These are phyloP conservation scores for Saccharomycopsis sp. DNA, from an alignment of 805 yeast species.

Conservation along the genomic window DNA sequence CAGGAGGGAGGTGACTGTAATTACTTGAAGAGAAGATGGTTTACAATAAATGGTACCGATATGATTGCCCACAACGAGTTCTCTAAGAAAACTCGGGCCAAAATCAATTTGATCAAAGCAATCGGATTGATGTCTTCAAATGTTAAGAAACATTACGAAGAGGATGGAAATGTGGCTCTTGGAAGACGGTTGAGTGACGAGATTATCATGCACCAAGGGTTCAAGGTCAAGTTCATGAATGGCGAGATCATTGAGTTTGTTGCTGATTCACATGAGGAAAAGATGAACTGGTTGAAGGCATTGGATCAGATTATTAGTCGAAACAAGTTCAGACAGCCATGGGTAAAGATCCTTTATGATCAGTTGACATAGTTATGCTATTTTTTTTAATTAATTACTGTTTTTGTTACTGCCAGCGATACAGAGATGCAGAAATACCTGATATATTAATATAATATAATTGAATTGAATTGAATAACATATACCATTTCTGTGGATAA, in stretches of 20 bases:
- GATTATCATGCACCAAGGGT: constrained; percentile 61
- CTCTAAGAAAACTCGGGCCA: constrained; percentile 62
- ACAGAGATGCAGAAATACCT: no score
- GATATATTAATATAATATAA: no score
- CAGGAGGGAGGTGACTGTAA: constrained; percentile 92
- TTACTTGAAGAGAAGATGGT: constrained; percentile 66
- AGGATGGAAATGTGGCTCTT: constrained; percentile 22
- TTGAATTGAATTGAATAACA: no score
- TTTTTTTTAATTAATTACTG: not conserved
- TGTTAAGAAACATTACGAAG: constrained; percentile 29
- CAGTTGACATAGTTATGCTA: constrained; percentile 10
- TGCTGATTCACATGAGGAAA: constrained; percentile 64
- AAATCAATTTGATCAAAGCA: constrained; percentile 68
- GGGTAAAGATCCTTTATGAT: constrained; percentile 45
- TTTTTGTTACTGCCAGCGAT: no score
- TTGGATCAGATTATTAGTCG: constrained; percentile 51
- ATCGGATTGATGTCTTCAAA: constrained; percentile 29
- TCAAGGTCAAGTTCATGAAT: constrained; percentile 67
- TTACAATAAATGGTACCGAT: constrained; percentile 63
- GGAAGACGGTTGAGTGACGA: constrained; percentile 67
- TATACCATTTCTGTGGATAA: not conserved
- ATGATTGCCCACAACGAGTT: constrained; percentile 72
- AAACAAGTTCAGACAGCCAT: constrained; percentile 53
- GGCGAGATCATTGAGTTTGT: constrained; percentile 80
- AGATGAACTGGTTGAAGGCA: constrained; percentile 56